Base-by-base conservation (phyloP, 345 rosid species). In the Syzygium oleosum region DNA sequence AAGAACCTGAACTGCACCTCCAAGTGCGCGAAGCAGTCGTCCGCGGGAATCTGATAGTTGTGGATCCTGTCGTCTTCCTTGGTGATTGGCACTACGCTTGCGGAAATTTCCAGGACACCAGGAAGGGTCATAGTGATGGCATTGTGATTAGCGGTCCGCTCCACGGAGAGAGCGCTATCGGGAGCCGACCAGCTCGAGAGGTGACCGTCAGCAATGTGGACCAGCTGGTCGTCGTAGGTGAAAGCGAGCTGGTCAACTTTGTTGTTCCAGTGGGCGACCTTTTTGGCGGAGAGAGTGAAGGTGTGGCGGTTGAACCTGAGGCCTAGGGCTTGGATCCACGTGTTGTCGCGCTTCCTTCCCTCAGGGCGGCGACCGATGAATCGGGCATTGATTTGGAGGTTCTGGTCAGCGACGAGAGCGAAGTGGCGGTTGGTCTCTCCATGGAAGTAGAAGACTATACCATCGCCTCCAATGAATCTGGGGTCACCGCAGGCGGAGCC, bases 401-500 rank as follows among this genome's bases (percentile, higher is more conserved):
- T 86, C 86, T 51, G 38, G 63, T 88, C 88, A 25, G 90, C 86
- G 17, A 88, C 84, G 49, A 88, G 56, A 51, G 86, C 63, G 73
- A 88, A 88, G 84, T 80, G 85, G 61, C 65, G 43, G 63, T 83
- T 77, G 58, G 80, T 88, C 43, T 65, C 53, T 59, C 90, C 90
- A 52, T 88, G 90, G 90, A 88, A 88, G 84, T 88, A 88, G 90
- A 85, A 88, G 53, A 86, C 85, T 52, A 88, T 77, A 22, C 90
- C 90, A 11, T 88, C 88, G 43, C 90, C 86, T 22, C 90, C 90
- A 29, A 88, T 23, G 68, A 88, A 86, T 31, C 90, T 63, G 12
- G 90, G 90, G 65, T 86, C 90, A 12, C 85, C 85, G 27, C 90
- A 88, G 14, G 86, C 86, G 8, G 90, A 83, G 53, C 90, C 90